Base-by-base conservation (phyloP, 2,329 filamentous ascomycete species). In the Penicillium italicum region DNA sequence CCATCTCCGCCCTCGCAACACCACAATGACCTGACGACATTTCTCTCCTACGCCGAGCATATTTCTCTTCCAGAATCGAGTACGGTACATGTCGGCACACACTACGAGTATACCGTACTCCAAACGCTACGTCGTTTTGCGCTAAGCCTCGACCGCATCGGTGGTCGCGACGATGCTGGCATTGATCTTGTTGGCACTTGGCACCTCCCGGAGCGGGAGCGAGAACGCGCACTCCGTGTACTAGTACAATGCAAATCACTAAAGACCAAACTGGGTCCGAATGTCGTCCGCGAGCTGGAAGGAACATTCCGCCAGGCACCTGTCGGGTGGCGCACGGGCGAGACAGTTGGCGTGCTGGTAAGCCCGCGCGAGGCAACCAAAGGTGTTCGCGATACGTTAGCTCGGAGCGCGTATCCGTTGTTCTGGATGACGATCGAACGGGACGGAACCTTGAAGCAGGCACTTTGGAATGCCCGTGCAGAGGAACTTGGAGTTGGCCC, bases 221-320 rank as follows among this genome's bases (percentile, higher is more conserved):
- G 58, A 41, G 58, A 65, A 49, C 62, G 67, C n/a, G 64, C 70
- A 16, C 60, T 79, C 1, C 72, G 73, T 18, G 74, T 77, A 5
- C 60, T 79, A 3, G 74, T 78, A 10, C 77, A 80, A 61, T 80
- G 77, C 65, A 80, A 79, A 61, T 70, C 75, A 3, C 60, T 75
- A 8, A 73, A 72, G 40, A 60, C 69, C 5, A 78, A 77, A 53
- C 64, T 78, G 2, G 70, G 72, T 0, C 77, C 77, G 11, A 76
- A 75, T 41, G 54, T 77, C 20, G 72, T 80, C 16, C 71, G 77
- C 18, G 77, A 79, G 56, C 62, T 80, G 5, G 77, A 79, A 48
- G 93, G 93, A 4, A 84, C 90, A 0, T 88, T 94, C 66, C 80
- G 80, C 1, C 86, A 85, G 12, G 88, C 89, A 7, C 91, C 91